Conservation (phyloP, 2,329 filamentous ascomycete species). For the Pestalotiopsis sp. region DNA sequence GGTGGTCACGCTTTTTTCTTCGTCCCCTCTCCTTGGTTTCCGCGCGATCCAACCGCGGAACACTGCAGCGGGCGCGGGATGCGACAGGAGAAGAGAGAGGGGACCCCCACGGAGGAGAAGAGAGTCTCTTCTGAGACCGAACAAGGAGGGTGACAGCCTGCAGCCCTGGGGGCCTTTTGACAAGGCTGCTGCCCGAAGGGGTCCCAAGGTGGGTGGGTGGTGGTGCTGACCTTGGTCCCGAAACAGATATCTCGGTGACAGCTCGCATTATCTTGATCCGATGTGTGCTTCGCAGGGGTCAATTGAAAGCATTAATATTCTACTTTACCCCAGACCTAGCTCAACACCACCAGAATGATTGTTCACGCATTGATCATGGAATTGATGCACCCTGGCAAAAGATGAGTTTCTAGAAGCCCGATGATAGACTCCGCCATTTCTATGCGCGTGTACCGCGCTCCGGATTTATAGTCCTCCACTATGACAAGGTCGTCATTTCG, state of each 20-base stretch:
- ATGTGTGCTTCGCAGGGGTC: not conserved
- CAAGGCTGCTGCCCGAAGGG: not conserved
- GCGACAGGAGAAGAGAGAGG: slow-evolving; percentile 4
- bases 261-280: slow-evolving; percentile 5
- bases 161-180: not conserved
- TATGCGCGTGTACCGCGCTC: not conserved
- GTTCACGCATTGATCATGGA: not conserved
- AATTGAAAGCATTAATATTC: no score
- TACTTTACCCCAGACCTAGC: not conserved
- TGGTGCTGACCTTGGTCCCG: slow-evolving; percentile 11
- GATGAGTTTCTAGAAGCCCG: slow-evolving; percentile 5
- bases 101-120: not conserved
- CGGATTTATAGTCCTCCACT: not conserved
- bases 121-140: not conserved
- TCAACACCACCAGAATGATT: not conserved
- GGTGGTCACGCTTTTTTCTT: no score
- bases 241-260: slow-evolving; percentile 8
- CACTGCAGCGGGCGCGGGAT: slow-evolving; percentile 2
- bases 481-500: not conserved
- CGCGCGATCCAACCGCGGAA: not conserved
- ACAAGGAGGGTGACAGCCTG: not conserved
- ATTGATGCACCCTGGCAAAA: not conserved
- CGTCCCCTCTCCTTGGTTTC: not conserved
- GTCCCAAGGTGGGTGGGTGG: not conserved
- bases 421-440: not conserved